Evolutionary conservation across 441 rosid genomes (phyloP), one percentile per base, ranked within the genome.

Genomic region (Adansonia grandidieri): DNA sequence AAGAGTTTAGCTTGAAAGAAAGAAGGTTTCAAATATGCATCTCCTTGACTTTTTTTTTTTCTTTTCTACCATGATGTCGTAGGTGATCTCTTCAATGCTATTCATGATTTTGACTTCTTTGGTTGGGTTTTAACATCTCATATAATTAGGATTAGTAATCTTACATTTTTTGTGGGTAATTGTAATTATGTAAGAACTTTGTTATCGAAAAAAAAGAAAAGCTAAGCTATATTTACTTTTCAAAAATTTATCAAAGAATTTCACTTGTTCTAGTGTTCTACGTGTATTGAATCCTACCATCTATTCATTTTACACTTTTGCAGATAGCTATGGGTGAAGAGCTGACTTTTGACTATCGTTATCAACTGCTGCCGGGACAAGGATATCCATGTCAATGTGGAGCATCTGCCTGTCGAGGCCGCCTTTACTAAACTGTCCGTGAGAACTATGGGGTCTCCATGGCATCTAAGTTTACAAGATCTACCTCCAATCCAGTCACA

Each of bases 311-410:
- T 74, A 45, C 72, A 67, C 6, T 78, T 7, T 61, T 20, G 86
- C 98, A 97, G 99, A 97, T 97, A 83, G 85, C 93, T 74, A 81
- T 79, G 17, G 97, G 99, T 51, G 98, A 97, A 83, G 99, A 97
- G 83, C 82, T 97, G 82, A 92, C 98, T 0, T 85, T 82, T 66
- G 88, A 91, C 86, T 93, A 89, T 81, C 90, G 80, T 48, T 86
- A 84, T 22, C 80, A 87, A 74, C 80, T 80, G 68, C 83, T 84
- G 42, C 86, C 85, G 70, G 92, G 91, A 74, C 89, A 87, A 83
- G 95, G 89, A 50, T 72, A 76, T 84, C 81, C 87, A 64, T 93
- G 98, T 86, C 88, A 83, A 58, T 97, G 99, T 78, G 91, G 84
- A 81, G 83, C 97, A 82, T 77, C 85, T 66, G 85, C 84, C 44